Conservation (phyloP, 805 yeast genomes). For the Ogataea haglerorum region DNA sequence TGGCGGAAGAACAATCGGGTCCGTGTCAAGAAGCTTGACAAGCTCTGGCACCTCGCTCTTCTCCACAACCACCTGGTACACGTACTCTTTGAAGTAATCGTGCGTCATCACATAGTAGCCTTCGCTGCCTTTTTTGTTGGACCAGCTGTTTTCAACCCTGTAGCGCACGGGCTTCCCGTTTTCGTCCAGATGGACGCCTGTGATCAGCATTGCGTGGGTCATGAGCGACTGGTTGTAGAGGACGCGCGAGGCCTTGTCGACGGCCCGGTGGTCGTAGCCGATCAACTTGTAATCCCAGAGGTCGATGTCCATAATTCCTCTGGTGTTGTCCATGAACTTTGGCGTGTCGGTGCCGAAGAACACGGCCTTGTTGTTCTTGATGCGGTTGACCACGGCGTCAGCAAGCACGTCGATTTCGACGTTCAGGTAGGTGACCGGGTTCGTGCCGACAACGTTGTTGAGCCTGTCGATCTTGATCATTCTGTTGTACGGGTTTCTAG, state of each 20-base stretch:
- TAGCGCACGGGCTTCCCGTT: conserved; percentile 60
- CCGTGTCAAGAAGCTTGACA: conserved; percentile 38
- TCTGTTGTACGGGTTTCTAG: conserved; percentile 65
- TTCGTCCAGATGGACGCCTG: conserved; percentile 74
- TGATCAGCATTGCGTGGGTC: conserved; percentile 90
- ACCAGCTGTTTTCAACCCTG: conserved; percentile 79
- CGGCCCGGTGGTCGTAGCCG: conserved; percentile 48
- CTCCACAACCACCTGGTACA: conserved; percentile 67
- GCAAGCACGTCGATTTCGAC: conserved; percentile 57
- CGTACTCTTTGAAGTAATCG: conserved; percentile 70
- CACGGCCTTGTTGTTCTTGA: conserved; percentile 71
- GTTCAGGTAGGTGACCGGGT: conserved; percentile 68
- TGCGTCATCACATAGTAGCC: conserved; percentile 73
- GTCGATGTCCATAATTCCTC: conserved; percentile 71
- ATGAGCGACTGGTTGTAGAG: conserved; percentile 67
- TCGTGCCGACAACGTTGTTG: conserved; percentile 71
- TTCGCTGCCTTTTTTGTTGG: conserved; percentile 60
- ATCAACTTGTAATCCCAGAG: conserved; percentile 62
- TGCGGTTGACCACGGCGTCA: conserved; percentile 59
- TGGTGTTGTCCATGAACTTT: conserved; percentile 56
- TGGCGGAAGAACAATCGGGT: conserved; percentile 59
- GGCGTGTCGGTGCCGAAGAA: conserved; percentile 93
- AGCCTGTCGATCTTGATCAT: conserved; percentile 69
- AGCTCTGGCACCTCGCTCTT: conserved; percentile 43
- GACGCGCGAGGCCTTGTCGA: conserved; percentile 64